Evolutionary conservation across 2,329 filamentous ascomycete species (phyloP).

Genomic region (Alternaria sp.): DNA sequence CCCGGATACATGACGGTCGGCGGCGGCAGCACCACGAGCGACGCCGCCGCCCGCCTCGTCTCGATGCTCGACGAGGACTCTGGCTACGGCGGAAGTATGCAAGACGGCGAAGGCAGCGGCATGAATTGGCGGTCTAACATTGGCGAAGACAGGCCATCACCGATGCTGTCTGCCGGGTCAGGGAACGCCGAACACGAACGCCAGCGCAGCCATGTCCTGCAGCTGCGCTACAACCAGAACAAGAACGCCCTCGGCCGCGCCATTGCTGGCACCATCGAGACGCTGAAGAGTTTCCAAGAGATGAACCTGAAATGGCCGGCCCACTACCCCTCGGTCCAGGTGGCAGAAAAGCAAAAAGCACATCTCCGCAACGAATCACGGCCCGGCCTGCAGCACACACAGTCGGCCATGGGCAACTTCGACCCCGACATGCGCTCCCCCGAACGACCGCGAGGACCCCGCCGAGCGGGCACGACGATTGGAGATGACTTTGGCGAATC

Average conservation of each 20-base stretch:
- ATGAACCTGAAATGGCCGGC: constrained; percentile 94
- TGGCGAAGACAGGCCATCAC: constrained; percentile 64
- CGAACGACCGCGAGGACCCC: constrained; percentile 60
- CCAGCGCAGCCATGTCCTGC: constrained; percentile 80
- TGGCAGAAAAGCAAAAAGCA: constrained; percentile 48
- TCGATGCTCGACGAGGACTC: constrained; percentile 86
- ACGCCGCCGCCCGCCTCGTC: constrained; percentile 81
- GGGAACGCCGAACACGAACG: constrained; percentile 67
- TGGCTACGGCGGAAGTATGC: constrained; percentile 84
- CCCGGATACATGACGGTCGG: constrained; percentile 90
- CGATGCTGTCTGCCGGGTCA: constrained; percentile 56
- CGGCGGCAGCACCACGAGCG: constrained; percentile 73
- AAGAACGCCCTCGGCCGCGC: constrained; percentile 84
- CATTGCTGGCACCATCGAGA: constrained; percentile 85
- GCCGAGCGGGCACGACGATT: constrained; percentile 75
- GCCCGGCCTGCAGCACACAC: constrained; percentile 68
- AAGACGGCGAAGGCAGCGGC: constrained; percentile 64
- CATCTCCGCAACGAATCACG: constrained; percentile 59
- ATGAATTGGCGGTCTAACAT: constrained; percentile 63
- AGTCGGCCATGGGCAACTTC: constrained; percentile 64
- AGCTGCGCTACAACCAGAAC: constrained; percentile 94
- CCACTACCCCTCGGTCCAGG: constrained; percentile 85
- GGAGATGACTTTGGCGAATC: constrained; percentile 70
- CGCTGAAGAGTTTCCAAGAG: constrained; percentile 80
- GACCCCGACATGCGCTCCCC: constrained; percentile 48